Evolutionary conservation across 2,329 filamentous ascomycete species (phyloP).

Genomic region (Talaromyces sp.): DNA sequence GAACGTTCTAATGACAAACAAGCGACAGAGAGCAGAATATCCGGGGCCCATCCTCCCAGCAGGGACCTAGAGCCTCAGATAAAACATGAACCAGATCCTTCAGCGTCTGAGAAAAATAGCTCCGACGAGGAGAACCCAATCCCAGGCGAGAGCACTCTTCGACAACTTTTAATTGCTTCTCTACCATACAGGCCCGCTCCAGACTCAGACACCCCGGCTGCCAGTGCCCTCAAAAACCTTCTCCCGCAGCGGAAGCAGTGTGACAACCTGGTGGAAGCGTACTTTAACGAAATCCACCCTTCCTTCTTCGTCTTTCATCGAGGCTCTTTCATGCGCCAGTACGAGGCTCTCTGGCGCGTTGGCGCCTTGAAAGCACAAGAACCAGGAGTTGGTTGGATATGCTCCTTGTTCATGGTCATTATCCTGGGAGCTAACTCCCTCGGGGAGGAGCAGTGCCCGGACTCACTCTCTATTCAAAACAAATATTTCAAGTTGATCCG

Average conservation of each 20-base stretch:
- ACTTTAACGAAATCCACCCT: slow-evolving; percentile 33
- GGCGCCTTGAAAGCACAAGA: slow-evolving; percentile 6
- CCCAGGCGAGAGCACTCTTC: neutral
- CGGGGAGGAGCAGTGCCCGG: slow-evolving; percentile 14
- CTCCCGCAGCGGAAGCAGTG: slow-evolving; percentile 12
- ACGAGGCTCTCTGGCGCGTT: slow-evolving; percentile 22
- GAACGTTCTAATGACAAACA: neutral
- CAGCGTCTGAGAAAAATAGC: neutral
- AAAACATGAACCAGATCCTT: neutral
- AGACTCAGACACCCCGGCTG: neutral
- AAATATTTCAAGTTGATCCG: slow-evolving; percentile 20
- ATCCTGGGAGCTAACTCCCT: slow-evolving; percentile 31
- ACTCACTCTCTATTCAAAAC: slow-evolving; percentile 21
- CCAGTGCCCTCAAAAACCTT: neutral
- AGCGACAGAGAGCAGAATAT: neutral
- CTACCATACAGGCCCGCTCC: neutral
- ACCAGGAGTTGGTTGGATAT: slow-evolving; percentile 32
- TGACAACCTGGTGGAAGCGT: slow-evolving; percentile 29
- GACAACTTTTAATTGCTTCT: neutral
- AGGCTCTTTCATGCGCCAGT: slow-evolving; percentile 33
- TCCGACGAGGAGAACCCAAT: neutral
- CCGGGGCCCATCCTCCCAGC: neutral
- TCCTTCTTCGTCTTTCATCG: slow-evolving; percentile 36
- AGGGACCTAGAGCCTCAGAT: neutral
- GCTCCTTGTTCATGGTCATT: slow-evolving; percentile 35